Evolutionary conservation across 805 yeast species (phyloP).

Genomic region (Candida taoyuanica): DNA sequence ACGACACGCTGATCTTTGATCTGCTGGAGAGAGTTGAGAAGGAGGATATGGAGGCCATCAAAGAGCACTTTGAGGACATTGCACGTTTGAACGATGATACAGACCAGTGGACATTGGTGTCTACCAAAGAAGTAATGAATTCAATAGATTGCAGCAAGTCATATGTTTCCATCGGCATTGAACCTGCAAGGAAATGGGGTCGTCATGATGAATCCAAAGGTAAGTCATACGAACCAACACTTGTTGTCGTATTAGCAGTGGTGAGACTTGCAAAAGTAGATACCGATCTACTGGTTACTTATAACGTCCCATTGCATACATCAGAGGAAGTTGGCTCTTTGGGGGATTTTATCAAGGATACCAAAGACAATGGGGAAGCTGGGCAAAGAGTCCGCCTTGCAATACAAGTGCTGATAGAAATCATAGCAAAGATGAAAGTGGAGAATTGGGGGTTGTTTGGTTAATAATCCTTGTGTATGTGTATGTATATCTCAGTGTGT

Average conservation of each 20-base stretch:
- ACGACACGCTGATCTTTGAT: constrained; percentile 62
- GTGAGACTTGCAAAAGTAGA: constrained; percentile 45
- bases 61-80: constrained; percentile 54
- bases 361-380: constrained; percentile 20
- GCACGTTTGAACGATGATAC: constrained; percentile 39
- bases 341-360: constrained; percentile 8
- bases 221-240: constrained; percentile 28
- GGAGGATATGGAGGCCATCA: constrained; percentile 39
- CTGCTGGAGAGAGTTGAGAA: constrained; percentile 47
- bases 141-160: constrained; percentile 19
- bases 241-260: constrained; percentile 53
- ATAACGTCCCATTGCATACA: constrained; percentile 49
- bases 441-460: constrained; percentile 46
- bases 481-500: too few relatives aligned
- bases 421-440: constrained; percentile 32
- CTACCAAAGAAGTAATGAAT: constrained; percentile 19
- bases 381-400: constrained; percentile 28
- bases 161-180: constrained; percentile 34
- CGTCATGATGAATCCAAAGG: constrained; percentile 27
- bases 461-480: constrained; percentile 11
- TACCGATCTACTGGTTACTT: constrained; percentile 60
- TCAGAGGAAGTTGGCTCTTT: constrained; percentile 29
- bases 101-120: constrained; percentile 30
- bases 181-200: constrained; percentile 52
- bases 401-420: constrained; percentile 22